Base-by-base conservation (phyloP, 192 early-diverging fungal genomes). In the Backusella sp. region DNA sequence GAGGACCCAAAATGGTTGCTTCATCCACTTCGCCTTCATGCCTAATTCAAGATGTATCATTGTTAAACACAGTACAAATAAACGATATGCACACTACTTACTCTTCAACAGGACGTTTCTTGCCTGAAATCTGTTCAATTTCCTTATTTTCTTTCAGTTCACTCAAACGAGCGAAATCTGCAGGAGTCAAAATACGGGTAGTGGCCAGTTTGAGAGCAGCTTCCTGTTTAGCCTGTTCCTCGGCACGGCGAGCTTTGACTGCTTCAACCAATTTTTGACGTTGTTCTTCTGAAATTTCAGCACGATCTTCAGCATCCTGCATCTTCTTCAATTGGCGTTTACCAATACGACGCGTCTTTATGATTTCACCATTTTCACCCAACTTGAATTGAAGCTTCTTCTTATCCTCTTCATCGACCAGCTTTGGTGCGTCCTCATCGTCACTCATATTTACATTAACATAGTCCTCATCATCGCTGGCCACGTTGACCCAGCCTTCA, bases 101-200 rank as follows among this genome's bases (percentile, higher is more conserved):
- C 17, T 73, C 66, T 41, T 74, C 75, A n/a, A 70, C 76, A 17
- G 42, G 44, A 11, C 82, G 66, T 23, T 81, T 80, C 23, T 76
- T 79, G 21, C 72, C 46, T 2, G 52, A 34, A 11, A 72, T 46
- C 15, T 68, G 75, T 39, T 91, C 88, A 23, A 88, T 87, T 72
- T 94, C 91, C 59, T 88, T 79, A 30, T 91, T 82, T 68, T 88
- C 83, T 78, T 91, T 93, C 34, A 96, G 86, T 74, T 91, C 90
- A 68, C 93, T 85, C 76, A 99, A 90, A 70, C 88, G 91, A 30
- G 87, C 91, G 84, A 98, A 98, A 86, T 99, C 97, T 32, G 95
- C 93, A 37, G 93, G 91, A 49, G 96, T 97, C 65, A 97, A 87
- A 70, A 99, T 94, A 78, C 91, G 86, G 46, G 83, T 84, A 4